phyloP scores from a whole-genome alignment of 78 protist species.

The Dictyostelium citrinum region DNA sequence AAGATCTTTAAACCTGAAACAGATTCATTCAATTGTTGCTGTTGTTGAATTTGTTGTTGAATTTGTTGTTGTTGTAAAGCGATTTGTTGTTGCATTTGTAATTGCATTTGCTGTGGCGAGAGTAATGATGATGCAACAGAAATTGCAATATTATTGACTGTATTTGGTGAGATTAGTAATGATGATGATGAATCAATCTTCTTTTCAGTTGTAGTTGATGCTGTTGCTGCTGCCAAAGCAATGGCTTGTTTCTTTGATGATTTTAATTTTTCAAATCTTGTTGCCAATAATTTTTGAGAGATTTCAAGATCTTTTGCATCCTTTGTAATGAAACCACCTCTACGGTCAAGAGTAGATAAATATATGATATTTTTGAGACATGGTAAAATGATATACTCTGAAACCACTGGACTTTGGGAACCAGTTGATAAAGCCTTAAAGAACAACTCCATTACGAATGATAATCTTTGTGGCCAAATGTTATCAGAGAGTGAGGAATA shows the following conservation, averaged over 20 bases:
- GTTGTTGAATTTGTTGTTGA: not conserved
- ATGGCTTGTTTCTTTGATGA: not conserved
- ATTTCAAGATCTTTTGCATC: not conserved
- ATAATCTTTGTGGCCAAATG: constrained; percentile 65
- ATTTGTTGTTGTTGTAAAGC: not conserved
- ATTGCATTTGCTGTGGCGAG: not conserved
- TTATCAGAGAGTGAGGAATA: constrained; percentile 39
- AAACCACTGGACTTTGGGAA: constrained; percentile 42
- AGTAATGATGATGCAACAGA: not conserved
- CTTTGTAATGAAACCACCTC: not conserved
- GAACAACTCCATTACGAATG: constrained; percentile 13
- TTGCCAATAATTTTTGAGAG: not conserved
- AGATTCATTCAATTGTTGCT: not conserved
- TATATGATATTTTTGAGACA: constrained; percentile 66
- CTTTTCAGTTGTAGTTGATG: not conserved
- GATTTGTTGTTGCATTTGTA: not conserved
- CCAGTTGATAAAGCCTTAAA: constrained; percentile 42
- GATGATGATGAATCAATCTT: not conserved
- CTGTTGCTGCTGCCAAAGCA: not conserved
- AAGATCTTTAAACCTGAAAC: not conserved
- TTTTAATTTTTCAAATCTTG: constrained; percentile 25
- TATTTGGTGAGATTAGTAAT: not conserved
- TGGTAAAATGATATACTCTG: constrained; percentile 78
- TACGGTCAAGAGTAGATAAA: constrained; percentile 5
- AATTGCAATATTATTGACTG: not conserved